A percentile compares a stretch with the other conserved stretches of the same genome.
phyloP scores from a whole-genome alignment of 2,329 filamentous ascomycete genomes.

The Alternaria hordeiaustralica region DNA sequence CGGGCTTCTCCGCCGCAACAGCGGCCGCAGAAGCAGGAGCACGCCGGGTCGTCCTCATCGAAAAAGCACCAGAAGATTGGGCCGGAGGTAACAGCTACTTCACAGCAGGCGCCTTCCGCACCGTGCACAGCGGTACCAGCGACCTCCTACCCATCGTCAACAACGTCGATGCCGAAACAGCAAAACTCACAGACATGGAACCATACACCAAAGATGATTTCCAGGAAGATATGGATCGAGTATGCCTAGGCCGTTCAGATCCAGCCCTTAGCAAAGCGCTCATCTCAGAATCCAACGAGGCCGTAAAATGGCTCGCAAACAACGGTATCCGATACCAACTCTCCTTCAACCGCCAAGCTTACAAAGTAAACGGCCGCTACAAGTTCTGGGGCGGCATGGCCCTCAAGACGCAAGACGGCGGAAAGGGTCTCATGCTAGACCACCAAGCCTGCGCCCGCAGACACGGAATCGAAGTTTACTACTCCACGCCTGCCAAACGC shows the following conservation, averaged over 20 bases:
- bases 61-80: slow-evolving; percentile 65
- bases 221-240: slow-evolving; percentile 60
- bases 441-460: slow-evolving; percentile 53
- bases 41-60: slow-evolving; percentile 60
- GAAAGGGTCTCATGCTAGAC: slow-evolving; percentile 64
- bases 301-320: slow-evolving; percentile 62
- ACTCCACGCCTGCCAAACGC: slow-evolving; percentile 55
- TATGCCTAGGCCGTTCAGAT: slow-evolving; percentile 64
- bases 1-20: slow-evolving; percentile 66
- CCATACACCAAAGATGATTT: slow-evolving; percentile 65
- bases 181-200: slow-evolving; percentile 62
- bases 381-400: slow-evolving; percentile 72
- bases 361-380: slow-evolving; percentile 64
- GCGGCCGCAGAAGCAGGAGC: slow-evolving; percentile 60
- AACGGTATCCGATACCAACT: slow-evolving; percentile 65
- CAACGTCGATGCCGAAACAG: slow-evolving; percentile 58
- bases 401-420: slow-evolving; percentile 65
- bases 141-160: slow-evolving; percentile 68
- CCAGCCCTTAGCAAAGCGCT: slow-evolving; percentile 56
- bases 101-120: slow-evolving; percentile 69
- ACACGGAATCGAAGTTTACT: slow-evolving; percentile 55
- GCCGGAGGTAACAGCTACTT: slow-evolving; percentile 70
- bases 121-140: slow-evolving; percentile 60
- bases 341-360: slow-evolving; percentile 70
- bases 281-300: slow-evolving; percentile 58